phyloP scores from a whole-genome alignment of 192 early-diverging fungal species.

The Haplosporangium gracile region DNA sequence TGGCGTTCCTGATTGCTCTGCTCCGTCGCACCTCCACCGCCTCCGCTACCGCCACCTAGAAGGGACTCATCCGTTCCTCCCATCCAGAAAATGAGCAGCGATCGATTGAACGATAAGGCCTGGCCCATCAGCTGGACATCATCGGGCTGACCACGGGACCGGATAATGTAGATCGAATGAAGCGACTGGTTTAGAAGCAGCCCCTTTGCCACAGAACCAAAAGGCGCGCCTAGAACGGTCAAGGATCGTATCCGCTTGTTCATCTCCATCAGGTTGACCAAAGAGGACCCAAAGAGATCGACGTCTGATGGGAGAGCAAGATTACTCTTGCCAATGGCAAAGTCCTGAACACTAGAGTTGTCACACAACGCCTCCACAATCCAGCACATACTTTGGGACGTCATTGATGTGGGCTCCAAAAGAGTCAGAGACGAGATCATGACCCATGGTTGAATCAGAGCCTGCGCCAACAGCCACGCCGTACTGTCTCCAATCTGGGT shows the following conservation, averaged over 20 bases:
- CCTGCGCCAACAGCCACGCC: slow-evolving; percentile 45
- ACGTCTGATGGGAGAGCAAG: not conserved
- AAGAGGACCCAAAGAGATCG: slow-evolving; percentile 23
- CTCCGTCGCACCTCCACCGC: not conserved
- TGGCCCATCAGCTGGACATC: slow-evolving; percentile 50
- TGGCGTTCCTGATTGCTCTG: not conserved
- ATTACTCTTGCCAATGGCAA: slow-evolving; percentile 41
- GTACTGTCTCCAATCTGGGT: slow-evolving; percentile 32
- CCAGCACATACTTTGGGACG: slow-evolving; percentile 31
- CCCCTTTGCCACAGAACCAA: slow-evolving; percentile 38
- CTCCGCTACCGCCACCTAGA: not conserved
- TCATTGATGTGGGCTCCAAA: slow-evolving; percentile 29
- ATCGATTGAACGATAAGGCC: slow-evolving; percentile 32
- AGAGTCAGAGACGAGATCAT: slow-evolving; percentile 31
- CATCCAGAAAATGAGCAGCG: slow-evolving; percentile 52
- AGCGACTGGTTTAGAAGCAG: slow-evolving; percentile 40
- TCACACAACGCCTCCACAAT: slow-evolving; percentile 42
- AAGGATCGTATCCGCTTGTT: slow-evolving; percentile 34
- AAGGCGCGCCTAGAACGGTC: slow-evolving; percentile 28
- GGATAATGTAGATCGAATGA: slow-evolving; percentile 44
- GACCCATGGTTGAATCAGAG: slow-evolving; percentile 32
- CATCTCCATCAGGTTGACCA: slow-evolving; percentile 37
- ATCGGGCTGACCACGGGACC: slow-evolving; percentile 37
- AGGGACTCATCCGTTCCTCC: slow-evolving; percentile 38
- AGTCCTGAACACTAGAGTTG: slow-evolving; percentile 37